Conservation (phyloP, 73 alveolate genomes). For the Tetrahymena elliotti region DNA sequence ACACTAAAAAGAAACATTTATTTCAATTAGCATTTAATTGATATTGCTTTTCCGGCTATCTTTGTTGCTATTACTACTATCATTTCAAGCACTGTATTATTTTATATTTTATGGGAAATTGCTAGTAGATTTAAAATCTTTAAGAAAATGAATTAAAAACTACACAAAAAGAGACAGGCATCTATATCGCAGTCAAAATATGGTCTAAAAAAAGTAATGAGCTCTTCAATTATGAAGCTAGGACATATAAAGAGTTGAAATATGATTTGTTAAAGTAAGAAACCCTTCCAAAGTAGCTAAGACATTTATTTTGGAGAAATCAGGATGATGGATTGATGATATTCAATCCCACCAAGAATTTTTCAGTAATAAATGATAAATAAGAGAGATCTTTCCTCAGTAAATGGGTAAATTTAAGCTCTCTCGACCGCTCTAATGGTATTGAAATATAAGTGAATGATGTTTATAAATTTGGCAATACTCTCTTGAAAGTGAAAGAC, state of each 20-base stretch:
- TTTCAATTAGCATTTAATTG: background rate
- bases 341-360: background rate
- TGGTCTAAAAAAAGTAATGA: background rate
- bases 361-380: background rate
- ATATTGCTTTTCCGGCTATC: background rate
- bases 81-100: background rate
- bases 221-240: background rate
- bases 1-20: background rate
- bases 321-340: background rate
- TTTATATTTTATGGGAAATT: background rate
- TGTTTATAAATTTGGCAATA: background rate
- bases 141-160: background rate
- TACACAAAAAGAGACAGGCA: background rate
- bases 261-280: background rate
- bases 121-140: background rate
- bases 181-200: background rate
- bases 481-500: background rate
- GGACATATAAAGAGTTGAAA: background rate
- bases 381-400: background rate
- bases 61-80: background rate
- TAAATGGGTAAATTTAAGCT: background rate
- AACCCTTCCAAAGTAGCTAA: background rate
- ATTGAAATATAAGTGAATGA: background rate
- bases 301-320: background rate
- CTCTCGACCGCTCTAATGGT: background rate